Conservation (phyloP, 805 yeast species). For the Starmera amethionina region DNA sequence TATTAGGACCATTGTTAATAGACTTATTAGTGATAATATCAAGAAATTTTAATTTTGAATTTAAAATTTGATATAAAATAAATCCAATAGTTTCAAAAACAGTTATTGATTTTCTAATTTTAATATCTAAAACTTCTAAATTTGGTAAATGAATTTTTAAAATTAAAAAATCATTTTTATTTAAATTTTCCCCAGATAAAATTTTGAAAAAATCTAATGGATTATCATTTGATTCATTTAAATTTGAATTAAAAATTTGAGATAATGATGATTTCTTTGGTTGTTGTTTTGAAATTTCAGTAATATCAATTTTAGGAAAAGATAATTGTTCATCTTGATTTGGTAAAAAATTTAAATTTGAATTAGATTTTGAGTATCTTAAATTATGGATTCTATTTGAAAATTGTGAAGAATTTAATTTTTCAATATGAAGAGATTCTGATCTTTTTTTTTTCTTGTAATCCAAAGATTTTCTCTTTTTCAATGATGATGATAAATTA, state of each 20-base stretch:
- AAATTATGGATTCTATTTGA: neutral
- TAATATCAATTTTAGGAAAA: neutral
- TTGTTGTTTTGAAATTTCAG: neutral
- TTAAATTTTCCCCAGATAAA: constrained; percentile 22
- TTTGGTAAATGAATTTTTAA: constrained; percentile 19
- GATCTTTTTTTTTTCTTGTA: neutral
- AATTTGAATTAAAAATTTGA: constrained; percentile 30
- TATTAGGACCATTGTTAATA: neutral
- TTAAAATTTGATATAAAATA: constrained; percentile 23
- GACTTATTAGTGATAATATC: neutral
- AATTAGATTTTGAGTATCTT: constrained; percentile 1
- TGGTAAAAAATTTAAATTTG: neutral
- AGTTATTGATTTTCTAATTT: constrained; percentile 25
- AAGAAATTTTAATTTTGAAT: constrained; percentile 2
- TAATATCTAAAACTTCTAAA: constrained; percentile 14
- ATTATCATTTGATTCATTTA: constrained; percentile 15
- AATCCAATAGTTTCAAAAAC: constrained; percentile 51
- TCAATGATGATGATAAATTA: neutral
- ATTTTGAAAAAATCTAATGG: constrained; percentile 36
- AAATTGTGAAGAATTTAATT: neutral
- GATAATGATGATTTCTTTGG: constrained; percentile 28
- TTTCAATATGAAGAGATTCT: neutral
- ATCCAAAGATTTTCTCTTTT: neutral
- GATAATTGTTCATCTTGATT: neutral
- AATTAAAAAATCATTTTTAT: constrained; percentile 11